A percentile compares a stretch with the other conserved stretches of the same genome.
Conservation (phyloP, 805 yeast genomes). For the Helenozyma rhizophorensis region DNA sequence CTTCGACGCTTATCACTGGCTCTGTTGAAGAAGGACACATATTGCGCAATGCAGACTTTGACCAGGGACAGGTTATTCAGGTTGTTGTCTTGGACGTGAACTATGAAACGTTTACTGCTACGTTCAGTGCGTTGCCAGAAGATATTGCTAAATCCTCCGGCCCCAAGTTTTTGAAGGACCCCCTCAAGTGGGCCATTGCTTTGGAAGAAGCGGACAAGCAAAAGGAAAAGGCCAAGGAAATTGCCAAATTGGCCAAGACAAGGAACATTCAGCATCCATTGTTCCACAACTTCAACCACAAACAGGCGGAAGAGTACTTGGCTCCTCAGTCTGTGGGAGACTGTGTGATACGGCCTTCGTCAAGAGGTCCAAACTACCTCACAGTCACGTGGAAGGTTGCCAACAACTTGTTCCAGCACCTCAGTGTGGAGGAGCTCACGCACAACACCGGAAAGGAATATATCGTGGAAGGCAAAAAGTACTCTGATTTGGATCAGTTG, state of each 20-base stretch:
- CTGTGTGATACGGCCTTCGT: slow-evolving; percentile 90
- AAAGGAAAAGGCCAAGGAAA: slow-evolving; percentile 55
- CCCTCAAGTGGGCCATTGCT: slow-evolving; percentile 73
- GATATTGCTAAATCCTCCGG: slow-evolving; percentile 55
- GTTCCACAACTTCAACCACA: slow-evolving; percentile 75
- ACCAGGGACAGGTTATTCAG: slow-evolving; percentile 76
- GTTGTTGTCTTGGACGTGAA: slow-evolving; percentile 71
- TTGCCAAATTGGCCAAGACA: slow-evolving; percentile 61
- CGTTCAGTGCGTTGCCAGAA: slow-evolving; percentile 62
- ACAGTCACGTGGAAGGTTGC: slow-evolving; percentile 97
- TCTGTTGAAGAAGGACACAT: slow-evolving; percentile 43
- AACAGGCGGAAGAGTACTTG: slow-evolving; percentile 88
- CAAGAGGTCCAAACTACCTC: slow-evolving; percentile 80
- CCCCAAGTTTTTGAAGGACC: slow-evolving; percentile 48
- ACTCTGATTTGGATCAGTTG: slow-evolving; percentile 89
- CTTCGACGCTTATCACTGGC: slow-evolving; percentile 40
- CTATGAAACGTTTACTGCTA: slow-evolving; percentile 71
- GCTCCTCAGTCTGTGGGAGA: slow-evolving; percentile 90
- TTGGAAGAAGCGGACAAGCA: slow-evolving; percentile 66
- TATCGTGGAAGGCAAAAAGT: slow-evolving; percentile 65
- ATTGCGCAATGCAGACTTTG: slow-evolving; percentile 40
- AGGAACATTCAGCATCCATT: slow-evolving; percentile 89
- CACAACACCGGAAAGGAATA: slow-evolving; percentile 56
- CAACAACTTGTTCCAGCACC: slow-evolving; percentile 84
- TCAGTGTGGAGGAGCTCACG: slow-evolving; percentile 75